Base-by-base conservation (phyloP, 257 asterid species). In the Sherardia arvensis region DNA sequence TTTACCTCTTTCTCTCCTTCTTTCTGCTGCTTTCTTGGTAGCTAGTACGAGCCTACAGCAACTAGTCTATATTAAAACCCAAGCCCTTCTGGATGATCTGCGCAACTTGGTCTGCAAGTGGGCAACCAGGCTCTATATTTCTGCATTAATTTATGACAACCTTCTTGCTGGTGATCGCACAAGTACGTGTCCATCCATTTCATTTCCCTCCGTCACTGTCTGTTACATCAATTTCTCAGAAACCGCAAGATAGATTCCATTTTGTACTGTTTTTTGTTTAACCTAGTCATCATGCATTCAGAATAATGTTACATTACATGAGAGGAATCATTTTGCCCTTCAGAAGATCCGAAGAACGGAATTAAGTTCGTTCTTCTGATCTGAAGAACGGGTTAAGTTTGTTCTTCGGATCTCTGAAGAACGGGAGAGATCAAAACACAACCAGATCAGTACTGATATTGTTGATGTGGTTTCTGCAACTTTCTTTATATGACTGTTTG, bases 91-190 rank as follows among this genome's bases (percentile, higher is more conserved):
- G 53, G 58, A 48, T 20, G 58, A 61, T 47, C 61, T 54, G 49
- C 61, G 79, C 77, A 74, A 78, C 58, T 71, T 68, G 80, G 17
- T 36, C 14, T 54, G 77, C 83, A 79, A 78, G 82, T 81, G 78
- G 87, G 45, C 74, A 73, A 64, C 64, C 21, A 73, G 72, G 79
- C 69, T 53, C 63, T 11, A 40, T 74, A 66, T 66, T 48, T 34
- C 40, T 34, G 54, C n/a, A 49, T 40, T 40, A 49, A n/a, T 49
- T 49, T 49, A 47, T 18, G 23, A 48, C 5, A 47, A 47, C 53
- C 8, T 47, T n/a, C 8, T 48, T 17, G 26, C 53, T 18, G 26
- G 26, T 47, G 53, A 47, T 49, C 26, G 51, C 5, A 40, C 6
- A 49, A 4, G 22, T 49, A 18, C 26, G 56, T 49, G 56, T 49